These are phyloP conservation scores for Somion occarium DNA, from an alignment of 1,284 basidiomycete genomes.

Conservation along the genomic window DNA sequence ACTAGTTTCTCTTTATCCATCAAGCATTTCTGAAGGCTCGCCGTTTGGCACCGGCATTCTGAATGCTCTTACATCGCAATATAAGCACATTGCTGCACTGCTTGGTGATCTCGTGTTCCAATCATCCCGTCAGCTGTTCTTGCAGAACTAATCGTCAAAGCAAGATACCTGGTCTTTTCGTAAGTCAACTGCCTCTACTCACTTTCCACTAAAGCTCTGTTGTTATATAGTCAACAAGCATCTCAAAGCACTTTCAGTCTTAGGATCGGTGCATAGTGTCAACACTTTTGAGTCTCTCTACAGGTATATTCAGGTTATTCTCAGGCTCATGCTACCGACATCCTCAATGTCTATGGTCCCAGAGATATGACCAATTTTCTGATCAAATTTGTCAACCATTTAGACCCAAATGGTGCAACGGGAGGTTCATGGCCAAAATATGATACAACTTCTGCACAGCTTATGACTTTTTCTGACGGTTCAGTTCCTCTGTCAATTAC, in stretches of 20 bases:
- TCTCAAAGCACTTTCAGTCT: slow-evolving; percentile 33
- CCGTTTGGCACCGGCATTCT: slow-evolving; percentile 44
- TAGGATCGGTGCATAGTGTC: slow-evolving; percentile 38
- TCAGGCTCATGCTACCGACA: slow-evolving; percentile 18
- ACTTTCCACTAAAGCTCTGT: slow-evolving; percentile 37
- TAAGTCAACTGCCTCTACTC: slow-evolving; percentile 21
- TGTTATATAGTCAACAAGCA: slow-evolving; percentile 37
- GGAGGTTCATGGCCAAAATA: slow-evolving; percentile 17
- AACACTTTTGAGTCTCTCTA: background rate
- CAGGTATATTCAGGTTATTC: slow-evolving; percentile 5
- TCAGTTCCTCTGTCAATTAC: slow-evolving; percentile 20
- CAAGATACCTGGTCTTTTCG: slow-evolving; percentile 47
- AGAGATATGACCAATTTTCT: slow-evolving; percentile 21
- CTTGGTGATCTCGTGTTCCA: slow-evolving; percentile 48
- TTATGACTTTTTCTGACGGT: slow-evolving; percentile 23
- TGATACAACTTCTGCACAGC: slow-evolving; percentile 11
- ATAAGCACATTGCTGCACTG: slow-evolving; percentile 46
- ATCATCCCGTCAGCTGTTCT: slow-evolving; percentile 33
- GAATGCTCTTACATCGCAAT: slow-evolving; percentile 43
- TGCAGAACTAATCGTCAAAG: slow-evolving; percentile 32
- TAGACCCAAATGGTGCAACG: slow-evolving; percentile 20
- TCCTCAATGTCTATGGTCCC: slow-evolving; percentile 18
- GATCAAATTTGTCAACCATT: slow-evolving; percentile 22
- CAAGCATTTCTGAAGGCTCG: slow-evolving; percentile 41
- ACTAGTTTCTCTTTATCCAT: slow-evolving; percentile 37